A percentile compares a stretch with the other conserved stretches of the same genome.
These are phyloP conservation scores for Tetrapisispora pingtungensis DNA, from an alignment of 805 yeast species.

Conservation along the genomic window DNA sequence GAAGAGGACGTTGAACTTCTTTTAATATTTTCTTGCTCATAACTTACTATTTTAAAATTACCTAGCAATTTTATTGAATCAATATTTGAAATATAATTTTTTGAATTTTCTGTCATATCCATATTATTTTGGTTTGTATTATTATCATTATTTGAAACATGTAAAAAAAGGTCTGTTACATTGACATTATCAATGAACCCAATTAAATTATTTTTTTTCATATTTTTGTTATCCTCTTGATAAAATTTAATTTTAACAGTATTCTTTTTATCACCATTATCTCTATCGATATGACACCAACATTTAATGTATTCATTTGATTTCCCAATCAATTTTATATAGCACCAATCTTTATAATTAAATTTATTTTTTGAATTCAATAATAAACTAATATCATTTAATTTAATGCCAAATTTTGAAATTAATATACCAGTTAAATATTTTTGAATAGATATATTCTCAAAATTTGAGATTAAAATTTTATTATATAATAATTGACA, in stretches of 20 bases:
- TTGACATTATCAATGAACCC: constrained; percentile 23
- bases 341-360: constrained; percentile 30
- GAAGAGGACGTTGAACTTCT: neutral
- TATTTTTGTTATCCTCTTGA: constrained; percentile 21
- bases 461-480: neutral
- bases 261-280: constrained; percentile 18
- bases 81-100: neutral
- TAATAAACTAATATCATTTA: constrained; percentile 24
- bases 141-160: neutral
- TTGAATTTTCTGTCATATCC: neutral
- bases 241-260: constrained; percentile 21
- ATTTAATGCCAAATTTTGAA: constrained; percentile 5
- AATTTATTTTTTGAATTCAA: constrained; percentile 20
- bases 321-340: constrained; percentile 19
- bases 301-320: constrained; percentile 24
- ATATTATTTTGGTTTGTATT: too few relatives aligned
- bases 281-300: constrained; percentile 28
- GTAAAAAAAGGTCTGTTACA: constrained; percentile 22
- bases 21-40: neutral
- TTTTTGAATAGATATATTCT: neutral
- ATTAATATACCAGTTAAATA: constrained; percentile 2
- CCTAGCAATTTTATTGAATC: constrained; percentile 18
- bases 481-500: neutral
- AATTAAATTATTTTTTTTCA: constrained; percentile 17
- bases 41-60: constrained; percentile 9